phyloP scores from a whole-genome alignment of 108 stramenopile genomes.

The Nannochloropsis gaditana region DNA sequence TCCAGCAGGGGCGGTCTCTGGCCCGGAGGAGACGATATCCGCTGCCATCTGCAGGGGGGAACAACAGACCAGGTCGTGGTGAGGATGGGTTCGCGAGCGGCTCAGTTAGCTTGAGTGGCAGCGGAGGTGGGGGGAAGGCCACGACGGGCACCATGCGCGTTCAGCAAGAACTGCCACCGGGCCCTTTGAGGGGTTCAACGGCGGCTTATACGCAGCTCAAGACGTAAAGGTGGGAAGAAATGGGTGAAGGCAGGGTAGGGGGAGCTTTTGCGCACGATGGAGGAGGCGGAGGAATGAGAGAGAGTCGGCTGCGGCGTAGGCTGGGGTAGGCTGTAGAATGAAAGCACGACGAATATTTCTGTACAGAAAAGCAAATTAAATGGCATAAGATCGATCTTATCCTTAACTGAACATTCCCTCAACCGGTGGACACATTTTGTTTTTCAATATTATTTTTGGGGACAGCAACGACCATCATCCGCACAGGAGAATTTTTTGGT shows the following conservation, averaged over 20 bases:
- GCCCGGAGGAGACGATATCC: constrained; percentile 1
- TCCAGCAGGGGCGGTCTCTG: neutral
- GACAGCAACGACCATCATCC: too few relatives aligned
- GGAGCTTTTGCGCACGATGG: neutral
- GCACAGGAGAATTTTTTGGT: too few relatives aligned
- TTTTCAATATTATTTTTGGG: too few relatives aligned
- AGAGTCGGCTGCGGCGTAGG: neutral
- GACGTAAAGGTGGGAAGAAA: neutral
- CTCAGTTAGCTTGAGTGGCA: neutral
- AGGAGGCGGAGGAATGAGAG: neutral
- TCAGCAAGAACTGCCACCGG: neutral
- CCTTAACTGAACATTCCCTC: too few relatives aligned
- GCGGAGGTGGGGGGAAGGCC: neutral
- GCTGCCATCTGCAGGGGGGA: neutral
- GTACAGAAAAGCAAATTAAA: neutral
- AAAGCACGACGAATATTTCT: neutral
- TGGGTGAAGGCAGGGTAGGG: neutral
- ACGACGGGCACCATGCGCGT: neutral
- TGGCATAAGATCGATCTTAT: neutral
- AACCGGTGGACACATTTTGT: too few relatives aligned
- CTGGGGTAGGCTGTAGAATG: too few relatives aligned
- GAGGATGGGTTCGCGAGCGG: too few relatives aligned
- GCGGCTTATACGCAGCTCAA: neutral
- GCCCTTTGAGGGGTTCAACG: neutral
- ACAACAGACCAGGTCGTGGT: too few relatives aligned